Base-by-base conservation (phyloP, 2,329 filamentous ascomycete genomes). In the Macroventuria anomochaeta region DNA sequence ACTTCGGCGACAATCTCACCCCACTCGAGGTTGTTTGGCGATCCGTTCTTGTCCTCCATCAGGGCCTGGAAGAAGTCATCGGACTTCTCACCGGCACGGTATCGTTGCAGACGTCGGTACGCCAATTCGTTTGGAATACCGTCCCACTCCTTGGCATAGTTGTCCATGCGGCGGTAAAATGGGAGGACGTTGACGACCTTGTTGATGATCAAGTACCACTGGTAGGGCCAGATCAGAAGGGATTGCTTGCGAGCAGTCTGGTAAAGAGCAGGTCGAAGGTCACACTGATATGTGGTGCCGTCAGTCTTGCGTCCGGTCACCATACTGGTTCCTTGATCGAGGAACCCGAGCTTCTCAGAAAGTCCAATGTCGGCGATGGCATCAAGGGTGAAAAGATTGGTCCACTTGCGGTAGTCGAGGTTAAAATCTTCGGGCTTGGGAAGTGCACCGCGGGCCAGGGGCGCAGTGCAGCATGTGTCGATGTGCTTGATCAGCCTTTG, bases 1-100 rank as follows among this genome's bases (percentile, higher is more conserved):
- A 83, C 73, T 61, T 86, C 83, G 11, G 83, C 82, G 0, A 83
- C 77, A 7, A 85, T 80, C 66, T 87, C 84, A 20, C 83, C 83
- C 77, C 77, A 83, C 54, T 84, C 80, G 1, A 86, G 77, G 31
- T 77, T 77, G 46, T 80, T 74, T 0, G 76, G 66, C 7, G 68
- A 65, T 0, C 78, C 77, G 32, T 77, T 76, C 56, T 79, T 80
- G 55, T 79, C 77, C 39, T 80, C 80, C 80, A 86, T 83, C 5
- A 86, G 65, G 0, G 77, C 76, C 46, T 80, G 75, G 73, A 86
- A 85, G 69, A 86, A 85, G 60, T 86, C 84, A 37, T 83, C 79
- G 0, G 85, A 75, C 55, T 80, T 81, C 67, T 86, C 83, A 20
- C 83, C 83, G 0, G 70, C 71, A 18, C 77, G 65, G 58, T 83